These are phyloP conservation scores for Xylaria sp. DNA, from an alignment of 2,329 filamentous ascomycete genomes.

Conservation along the genomic window DNA sequence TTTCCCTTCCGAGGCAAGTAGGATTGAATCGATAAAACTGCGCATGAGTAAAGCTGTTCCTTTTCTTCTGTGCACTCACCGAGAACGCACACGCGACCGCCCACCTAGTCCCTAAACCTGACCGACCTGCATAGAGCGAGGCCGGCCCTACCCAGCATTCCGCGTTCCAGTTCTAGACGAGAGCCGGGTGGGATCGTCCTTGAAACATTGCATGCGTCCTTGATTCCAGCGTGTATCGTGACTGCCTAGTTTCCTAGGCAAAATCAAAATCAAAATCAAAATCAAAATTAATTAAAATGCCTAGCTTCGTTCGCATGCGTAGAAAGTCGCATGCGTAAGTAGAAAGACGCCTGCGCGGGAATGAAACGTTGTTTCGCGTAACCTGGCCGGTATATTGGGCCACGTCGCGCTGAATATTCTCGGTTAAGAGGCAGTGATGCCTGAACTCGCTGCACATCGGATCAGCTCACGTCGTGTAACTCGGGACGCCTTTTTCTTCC, in stretches of 20 bases:
- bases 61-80: not conserved
- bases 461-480: constrained; percentile 13
- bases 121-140: not conserved
- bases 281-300: not conserved
- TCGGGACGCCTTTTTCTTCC: not conserved
- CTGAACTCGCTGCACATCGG: not conserved
- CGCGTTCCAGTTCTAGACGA: constrained; percentile 2
- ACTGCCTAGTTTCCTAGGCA: too few species aligned
- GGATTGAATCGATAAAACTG: not conserved
- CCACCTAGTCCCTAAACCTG: too few species aligned
- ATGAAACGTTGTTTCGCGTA: not conserved
- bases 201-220: constrained; percentile 4
- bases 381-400: not conserved
- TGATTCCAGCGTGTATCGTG: too few species aligned
- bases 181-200: constrained; percentile 13
- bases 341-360: not conserved
- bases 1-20: not conserved
- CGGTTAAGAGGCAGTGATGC: not conserved
- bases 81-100: not conserved
- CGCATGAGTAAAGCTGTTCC: constrained; percentile 5
- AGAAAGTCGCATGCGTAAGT: too few species aligned
- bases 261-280: too few species aligned
- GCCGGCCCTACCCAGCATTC: not conserved
- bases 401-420: not conserved
- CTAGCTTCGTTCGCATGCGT: not conserved